Conservation (phyloP, 2,329 filamentous ascomycete genomes). For the Aspergillus sp. region DNA sequence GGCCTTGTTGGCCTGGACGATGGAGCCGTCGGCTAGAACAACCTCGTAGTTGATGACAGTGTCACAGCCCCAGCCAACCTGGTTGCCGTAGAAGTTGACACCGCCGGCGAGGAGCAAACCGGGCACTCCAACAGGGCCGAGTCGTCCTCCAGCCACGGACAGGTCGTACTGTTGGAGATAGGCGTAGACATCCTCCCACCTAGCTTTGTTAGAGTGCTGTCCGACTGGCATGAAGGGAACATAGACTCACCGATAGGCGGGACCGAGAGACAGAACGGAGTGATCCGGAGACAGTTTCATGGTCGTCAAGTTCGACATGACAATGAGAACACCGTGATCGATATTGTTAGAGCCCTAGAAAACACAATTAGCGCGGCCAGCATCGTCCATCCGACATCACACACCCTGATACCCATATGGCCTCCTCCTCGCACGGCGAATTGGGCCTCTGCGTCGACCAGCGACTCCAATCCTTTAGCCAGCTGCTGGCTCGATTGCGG, state of each 20-base stretch:
- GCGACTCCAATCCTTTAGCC: slow-evolving; percentile 19
- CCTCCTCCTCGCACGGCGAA: slow-evolving; percentile 36
- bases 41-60: slow-evolving; percentile 32
- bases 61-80: slow-evolving; percentile 29
- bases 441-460: slow-evolving; percentile 21
- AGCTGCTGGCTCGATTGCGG: slow-evolving; percentile 27
- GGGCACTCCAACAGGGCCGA: slow-evolving; percentile 29
- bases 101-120: slow-evolving; percentile 30
- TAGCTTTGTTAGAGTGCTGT: slow-evolving; percentile 3
- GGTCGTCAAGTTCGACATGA: slow-evolving; percentile 30
- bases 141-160: slow-evolving; percentile 25
- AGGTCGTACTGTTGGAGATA: slow-evolving; percentile 21
- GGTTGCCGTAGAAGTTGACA: slow-evolving; percentile 29
- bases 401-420: slow-evolving; percentile 30
- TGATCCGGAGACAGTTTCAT: slow-evolving; percentile 26
- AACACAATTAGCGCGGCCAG: not conserved
- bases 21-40: slow-evolving; percentile 38
- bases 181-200: slow-evolving; percentile 37
- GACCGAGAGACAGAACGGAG: slow-evolving; percentile 28
- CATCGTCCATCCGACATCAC: slow-evolving; percentile 11
- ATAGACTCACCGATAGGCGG: slow-evolving; percentile 23
- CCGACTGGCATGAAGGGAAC: no score
- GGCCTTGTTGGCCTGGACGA: slow-evolving; percentile 36
- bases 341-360: slow-evolving; percentile 33
- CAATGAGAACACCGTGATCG: slow-evolving; percentile 33